Conservation (phyloP, 192 early-diverging fungal genomes). For the Rhizophagus sp. region DNA sequence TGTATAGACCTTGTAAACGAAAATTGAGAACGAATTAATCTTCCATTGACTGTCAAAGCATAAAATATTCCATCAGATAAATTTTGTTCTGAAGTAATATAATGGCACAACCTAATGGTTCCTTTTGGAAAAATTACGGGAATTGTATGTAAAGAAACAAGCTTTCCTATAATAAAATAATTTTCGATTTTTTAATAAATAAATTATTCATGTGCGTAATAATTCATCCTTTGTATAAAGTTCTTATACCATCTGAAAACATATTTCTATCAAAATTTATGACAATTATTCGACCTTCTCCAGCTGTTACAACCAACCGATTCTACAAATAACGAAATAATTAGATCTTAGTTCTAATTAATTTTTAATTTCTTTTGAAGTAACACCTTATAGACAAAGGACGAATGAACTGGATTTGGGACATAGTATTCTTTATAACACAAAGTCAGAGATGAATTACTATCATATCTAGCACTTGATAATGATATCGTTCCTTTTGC, state of each 20-base stretch:
- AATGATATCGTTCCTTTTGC: conserved; percentile 8
- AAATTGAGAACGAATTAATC: conserved; percentile 4
- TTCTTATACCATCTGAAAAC: conserved; percentile 1
- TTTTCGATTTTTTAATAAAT: background rate
- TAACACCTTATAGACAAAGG: conserved; percentile 4
- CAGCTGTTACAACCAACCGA: conserved; percentile 17
- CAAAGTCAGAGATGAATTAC: background rate
- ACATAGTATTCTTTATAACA: conserved; percentile 27
- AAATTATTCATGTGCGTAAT: background rate
- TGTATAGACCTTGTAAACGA: background rate
- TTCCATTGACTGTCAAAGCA: conserved; percentile 11
- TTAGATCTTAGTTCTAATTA: background rate
- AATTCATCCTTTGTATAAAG: background rate
- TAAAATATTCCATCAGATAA: conserved; percentile 17
- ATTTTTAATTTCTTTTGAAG: background rate
- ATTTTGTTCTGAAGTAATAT: background rate
- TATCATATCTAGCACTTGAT: background rate
- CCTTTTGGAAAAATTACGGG: conserved; percentile 17
- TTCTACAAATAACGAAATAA: conserved; percentile 6
- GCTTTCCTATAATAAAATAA: conserved; percentile 13
- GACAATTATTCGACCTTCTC: conserved; percentile 8
- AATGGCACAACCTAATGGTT: conserved; percentile 5
- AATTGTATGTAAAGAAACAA: conserved; percentile 10
- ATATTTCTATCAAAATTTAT: conserved; percentile 19
- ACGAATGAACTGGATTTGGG: conserved; percentile 21